Base-by-base conservation (phyloP, 2,329 filamentous ascomycete genomes). In the Karstenula rhodostoma region DNA sequence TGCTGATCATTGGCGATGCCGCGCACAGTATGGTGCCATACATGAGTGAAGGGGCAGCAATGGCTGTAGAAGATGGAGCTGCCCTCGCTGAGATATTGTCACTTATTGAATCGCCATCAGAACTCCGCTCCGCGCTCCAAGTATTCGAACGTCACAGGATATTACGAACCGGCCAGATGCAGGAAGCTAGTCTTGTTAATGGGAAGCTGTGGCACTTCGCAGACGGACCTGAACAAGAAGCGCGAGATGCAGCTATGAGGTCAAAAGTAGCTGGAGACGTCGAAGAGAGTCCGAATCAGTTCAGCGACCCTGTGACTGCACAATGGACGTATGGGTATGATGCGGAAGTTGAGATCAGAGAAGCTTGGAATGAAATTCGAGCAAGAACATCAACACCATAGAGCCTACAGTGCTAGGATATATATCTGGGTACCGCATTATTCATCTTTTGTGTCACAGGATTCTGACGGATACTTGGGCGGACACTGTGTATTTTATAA, bases 31-130 rank as follows among this genome's bases (percentile, higher is more conserved):
- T 69, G 65, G 56, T 71, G 10, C 67, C 67, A 1, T 71, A 67
- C 58, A 66, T 69, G 66, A 59, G 58, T 8, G 53, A 65, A 32
- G 66, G 89, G 0, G 89, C 89, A 17, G 89, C 89, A 68, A 87
- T 84, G 1, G 85, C 86, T 0, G 78, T 90, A 0, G 89, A 91
- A 68, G 89, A 91, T 56, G 88, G 87, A 0, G 87, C 87, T 0
- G 86, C 88, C 0, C 74, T 90, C 0, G 88, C 88, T 0, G 79
- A 60, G 8, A 27, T 47, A 12, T 43, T 82, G 3, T 63, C 57
- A 8, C 63, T 75, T 1, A 67, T 80, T 2, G 46, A 48, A 0
- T 65, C 66, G 0, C 15, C 29, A 0, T 43, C 62, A 1, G 65
- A 80, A 40, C 57, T 83, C 1, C 55, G 60, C 13, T 29, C 52